These are phyloP conservation scores for Berkeleyomyces basicola DNA, from an alignment of 2,329 filamentous ascomycete genomes.

Conservation along the genomic window DNA sequence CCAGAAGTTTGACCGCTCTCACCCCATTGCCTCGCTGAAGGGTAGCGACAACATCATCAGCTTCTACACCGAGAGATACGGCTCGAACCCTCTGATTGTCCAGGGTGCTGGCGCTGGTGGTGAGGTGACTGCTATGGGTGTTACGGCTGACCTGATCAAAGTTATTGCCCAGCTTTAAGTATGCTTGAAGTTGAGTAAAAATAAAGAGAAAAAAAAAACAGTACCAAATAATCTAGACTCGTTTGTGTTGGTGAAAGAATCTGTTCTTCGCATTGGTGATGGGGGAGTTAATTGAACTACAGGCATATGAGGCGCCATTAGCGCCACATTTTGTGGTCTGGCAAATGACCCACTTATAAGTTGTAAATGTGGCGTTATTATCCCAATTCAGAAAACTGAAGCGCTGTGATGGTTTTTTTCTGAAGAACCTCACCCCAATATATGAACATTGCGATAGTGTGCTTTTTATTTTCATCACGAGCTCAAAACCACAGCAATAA, in stretches of 20 bases:
- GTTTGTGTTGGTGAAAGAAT: background rate
- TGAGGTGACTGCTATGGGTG: constrained; percentile 95
- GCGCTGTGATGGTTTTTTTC: background rate
- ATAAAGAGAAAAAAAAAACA: background rate
- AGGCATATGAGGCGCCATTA: background rate
- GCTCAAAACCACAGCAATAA: constrained; percentile 13
- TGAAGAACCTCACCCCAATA: background rate
- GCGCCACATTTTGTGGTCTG: background rate
- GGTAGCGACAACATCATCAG: constrained; percentile 98
- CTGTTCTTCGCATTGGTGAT: background rate
- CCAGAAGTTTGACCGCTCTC: constrained; percentile 72
- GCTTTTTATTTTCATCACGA: background rate
- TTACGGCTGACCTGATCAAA: constrained; percentile 85
- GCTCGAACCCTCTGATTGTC: constrained; percentile 76
- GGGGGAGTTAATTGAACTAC: background rate
- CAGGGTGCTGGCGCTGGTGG: constrained; percentile 89
- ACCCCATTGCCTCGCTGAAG: constrained; percentile 86
- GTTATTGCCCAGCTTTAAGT: constrained; percentile 53
- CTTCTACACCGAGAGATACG: constrained; percentile 95
- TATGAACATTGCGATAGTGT: background rate
- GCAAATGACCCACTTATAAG: background rate
- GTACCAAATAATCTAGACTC: background rate
- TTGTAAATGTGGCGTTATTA: background rate
- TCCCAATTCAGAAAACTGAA: constrained; percentile 3
- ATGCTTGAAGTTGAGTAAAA: background rate